Conservation (phyloP, 345 rosid species). For the Clausena lansium region DNA sequence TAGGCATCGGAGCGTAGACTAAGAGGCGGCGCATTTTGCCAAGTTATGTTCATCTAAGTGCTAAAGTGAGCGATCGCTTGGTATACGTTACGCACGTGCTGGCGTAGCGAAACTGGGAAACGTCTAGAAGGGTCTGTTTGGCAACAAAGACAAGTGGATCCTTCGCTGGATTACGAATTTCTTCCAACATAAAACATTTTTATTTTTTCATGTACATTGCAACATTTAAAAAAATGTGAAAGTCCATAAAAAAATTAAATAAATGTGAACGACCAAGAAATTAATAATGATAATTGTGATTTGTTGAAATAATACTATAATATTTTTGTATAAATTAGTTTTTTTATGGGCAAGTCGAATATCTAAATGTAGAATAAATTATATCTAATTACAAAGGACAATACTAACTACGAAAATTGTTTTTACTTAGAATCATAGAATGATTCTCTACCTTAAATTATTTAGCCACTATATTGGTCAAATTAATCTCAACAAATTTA, state of each 20-base stretch:
- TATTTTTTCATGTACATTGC: not conserved
- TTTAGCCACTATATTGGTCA: too few species aligned
- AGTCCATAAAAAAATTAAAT: too few species aligned
- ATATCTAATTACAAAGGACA: too few species aligned
- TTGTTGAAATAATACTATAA: too few species aligned
- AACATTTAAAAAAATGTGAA: too few species aligned
- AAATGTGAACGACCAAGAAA: not conserved
- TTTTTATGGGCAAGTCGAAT: too few species aligned
- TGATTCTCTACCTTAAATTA: too few species aligned
- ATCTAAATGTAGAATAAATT: too few species aligned
- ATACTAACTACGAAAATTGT: too few species aligned
- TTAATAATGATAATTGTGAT: not conserved
- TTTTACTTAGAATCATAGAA: too few species aligned
- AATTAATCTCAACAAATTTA: too few species aligned
- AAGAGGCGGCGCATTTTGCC: constrained; percentile 18
- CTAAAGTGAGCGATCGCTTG: not conserved
- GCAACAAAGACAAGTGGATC: not conserved
- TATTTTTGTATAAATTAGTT: too few species aligned
- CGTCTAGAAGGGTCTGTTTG: not conserved
- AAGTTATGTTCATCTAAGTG: not conserved
- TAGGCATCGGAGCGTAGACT: constrained; percentile 18
- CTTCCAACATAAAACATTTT: not conserved
- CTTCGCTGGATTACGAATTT: not conserved
- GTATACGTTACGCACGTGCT: not conserved
- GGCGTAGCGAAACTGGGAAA: not conserved